Evolutionary conservation across 306 rosid species (phyloP).

Genomic region (Adenanthera pavonina): DNA sequence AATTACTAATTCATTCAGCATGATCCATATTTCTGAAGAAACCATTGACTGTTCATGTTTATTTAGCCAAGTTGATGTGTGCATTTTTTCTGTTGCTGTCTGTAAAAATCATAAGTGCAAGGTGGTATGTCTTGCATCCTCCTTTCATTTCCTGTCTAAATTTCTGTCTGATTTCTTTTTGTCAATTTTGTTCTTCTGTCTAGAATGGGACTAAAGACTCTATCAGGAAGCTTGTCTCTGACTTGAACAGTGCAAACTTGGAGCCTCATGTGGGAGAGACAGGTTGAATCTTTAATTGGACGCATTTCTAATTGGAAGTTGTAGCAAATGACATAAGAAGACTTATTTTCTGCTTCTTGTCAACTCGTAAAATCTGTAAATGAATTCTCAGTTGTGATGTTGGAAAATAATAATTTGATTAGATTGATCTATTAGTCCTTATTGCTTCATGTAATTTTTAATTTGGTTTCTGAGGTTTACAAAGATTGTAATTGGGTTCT

Average conservation of each 20-base stretch:
- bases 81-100: no score
- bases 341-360: not conserved
- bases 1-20: no score
- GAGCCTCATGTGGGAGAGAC: conserved; percentile 95
- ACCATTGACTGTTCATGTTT: no score
- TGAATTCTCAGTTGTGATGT: not conserved
- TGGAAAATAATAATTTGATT: not conserved
- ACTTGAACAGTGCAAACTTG: conserved; percentile 81
- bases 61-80: no score
- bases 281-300: conserved; percentile 23
- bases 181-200: conserved; percentile 11
- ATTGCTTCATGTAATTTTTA: no score
- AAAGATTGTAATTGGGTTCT: no score
- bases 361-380: conserved; percentile 24
- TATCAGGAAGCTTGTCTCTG: conserved; percentile 87
- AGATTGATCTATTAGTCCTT: not conserved
- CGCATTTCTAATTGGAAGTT: not conserved
- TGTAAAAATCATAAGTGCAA: not conserved
- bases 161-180: conserved; percentile 8
- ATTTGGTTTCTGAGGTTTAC: no score
- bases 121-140: not conserved
- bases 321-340: conserved; percentile 3
- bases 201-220: conserved; percentile 96
- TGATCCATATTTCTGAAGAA: no score
- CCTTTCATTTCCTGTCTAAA: not conserved